These are phyloP conservation scores for Maudiozyma turicensis DNA, from an alignment of 805 yeast species.

Conservation along the genomic window DNA sequence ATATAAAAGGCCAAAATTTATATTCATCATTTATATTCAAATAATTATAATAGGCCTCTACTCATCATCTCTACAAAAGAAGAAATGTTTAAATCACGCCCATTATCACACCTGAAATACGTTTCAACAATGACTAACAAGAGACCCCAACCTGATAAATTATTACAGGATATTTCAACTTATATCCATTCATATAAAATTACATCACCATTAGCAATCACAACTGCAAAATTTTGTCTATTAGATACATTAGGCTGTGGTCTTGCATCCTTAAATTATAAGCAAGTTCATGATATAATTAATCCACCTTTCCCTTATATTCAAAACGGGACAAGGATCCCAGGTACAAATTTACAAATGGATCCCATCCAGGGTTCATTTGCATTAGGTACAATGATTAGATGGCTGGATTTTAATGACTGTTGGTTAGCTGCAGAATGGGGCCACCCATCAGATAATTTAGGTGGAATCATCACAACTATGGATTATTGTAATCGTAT, in stretches of 20 bases:
- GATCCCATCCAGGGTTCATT: constrained; percentile 55
- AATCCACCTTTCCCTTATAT: constrained; percentile 48
- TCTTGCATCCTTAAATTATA: constrained; percentile 45
- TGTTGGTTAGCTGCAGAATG: constrained; percentile 65
- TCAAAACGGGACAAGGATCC: constrained; percentile 46
- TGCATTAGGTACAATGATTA: constrained; percentile 44
- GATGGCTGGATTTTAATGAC: constrained; percentile 56
- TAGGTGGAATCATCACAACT: constrained; percentile 50
- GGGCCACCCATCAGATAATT: constrained; percentile 58
- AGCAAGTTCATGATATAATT: constrained; percentile 38
- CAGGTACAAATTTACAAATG: constrained; percentile 41
- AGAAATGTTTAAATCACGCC: background rate
- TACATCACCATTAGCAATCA: constrained; percentile 38
- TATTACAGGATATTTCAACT: constrained; percentile 39
- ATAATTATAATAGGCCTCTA: background rate
- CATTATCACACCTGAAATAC: background rate
- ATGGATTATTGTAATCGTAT: constrained; percentile 44
- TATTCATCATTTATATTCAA: too few relatives aligned
- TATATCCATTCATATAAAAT: constrained; percentile 39
- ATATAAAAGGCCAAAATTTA: background rate
- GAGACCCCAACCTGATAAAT: constrained; percentile 43
- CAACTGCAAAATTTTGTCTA: constrained; percentile 47
- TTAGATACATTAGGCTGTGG: constrained; percentile 55
- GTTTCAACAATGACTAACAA: constrained; percentile 25
- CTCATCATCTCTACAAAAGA: background rate